Conservation (phyloP, 139 green algal species). For the Marvania coccoides region DNA sequence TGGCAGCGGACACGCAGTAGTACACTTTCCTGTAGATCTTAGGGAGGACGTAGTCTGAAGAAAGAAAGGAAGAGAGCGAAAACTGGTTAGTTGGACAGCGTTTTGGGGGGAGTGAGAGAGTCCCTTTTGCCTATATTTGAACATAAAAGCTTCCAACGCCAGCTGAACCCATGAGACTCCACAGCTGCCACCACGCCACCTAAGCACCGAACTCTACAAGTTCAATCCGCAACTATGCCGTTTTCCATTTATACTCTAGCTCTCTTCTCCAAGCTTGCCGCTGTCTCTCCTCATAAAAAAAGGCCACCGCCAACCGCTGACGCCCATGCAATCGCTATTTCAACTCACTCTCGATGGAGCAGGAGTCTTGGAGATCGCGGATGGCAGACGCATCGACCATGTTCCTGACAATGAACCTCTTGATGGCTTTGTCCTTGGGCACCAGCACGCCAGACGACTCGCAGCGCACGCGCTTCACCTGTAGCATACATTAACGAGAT, state of each 20-base stretch:
- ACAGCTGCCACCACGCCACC: no score
- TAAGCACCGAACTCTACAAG: no score
- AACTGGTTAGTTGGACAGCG: neutral
- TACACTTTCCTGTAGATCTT: conserved; percentile 99
- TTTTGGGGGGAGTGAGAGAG: no score
- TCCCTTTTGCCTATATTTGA: no score
- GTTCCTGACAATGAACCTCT: conserved; percentile 95
- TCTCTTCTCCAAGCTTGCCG: neutral
- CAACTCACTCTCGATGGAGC: conserved; percentile 70
- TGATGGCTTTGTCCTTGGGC: conserved; percentile 99
- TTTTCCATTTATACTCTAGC: neutral
- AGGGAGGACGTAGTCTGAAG: conserved; percentile 86
- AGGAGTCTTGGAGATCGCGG: conserved; percentile 96
- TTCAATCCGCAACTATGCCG: no score
- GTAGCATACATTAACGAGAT: conserved; percentile 7
- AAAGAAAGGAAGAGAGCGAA: neutral
- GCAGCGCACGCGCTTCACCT: conserved; percentile 89
- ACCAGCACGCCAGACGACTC: conserved; percentile 91
- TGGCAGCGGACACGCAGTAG: conserved; percentile 98
- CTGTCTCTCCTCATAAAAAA: neutral
- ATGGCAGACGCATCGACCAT: conserved; percentile 98
- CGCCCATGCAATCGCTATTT: neutral
- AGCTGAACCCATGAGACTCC: no score
- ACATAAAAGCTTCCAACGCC: no score
- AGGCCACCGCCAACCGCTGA: neutral